Evolutionary conservation across 805 yeast genomes (phyloP), one percentile per base, ranked within the genome.

Genomic region (Yarrowia keelungensis): DNA sequence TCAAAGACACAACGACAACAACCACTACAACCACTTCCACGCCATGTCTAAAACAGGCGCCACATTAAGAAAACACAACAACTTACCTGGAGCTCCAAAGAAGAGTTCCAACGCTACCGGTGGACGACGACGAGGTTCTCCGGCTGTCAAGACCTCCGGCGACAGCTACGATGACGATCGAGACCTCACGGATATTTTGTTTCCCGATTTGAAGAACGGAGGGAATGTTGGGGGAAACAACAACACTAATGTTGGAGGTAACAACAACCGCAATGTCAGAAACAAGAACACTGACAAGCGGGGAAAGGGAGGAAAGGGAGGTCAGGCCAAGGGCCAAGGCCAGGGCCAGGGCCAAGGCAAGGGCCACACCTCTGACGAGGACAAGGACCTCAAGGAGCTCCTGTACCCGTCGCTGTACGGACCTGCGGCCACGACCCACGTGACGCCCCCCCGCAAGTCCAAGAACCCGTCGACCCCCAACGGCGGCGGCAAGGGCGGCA

Each of bases 391-490:
- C 26, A 69, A 71, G 58, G 61, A 69, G 64, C 69, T 74, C 38
- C 69, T 74, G 43, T 74, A 69, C 43, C 76, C 76, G 16, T 74
- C 73, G 35, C 36, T 74, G 22, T 73, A 69, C 69, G 73, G 74
- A 11, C 65, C 58, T 15, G 56, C 45, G 36, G 64, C 54, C 35
- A 42, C 58, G 53, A 67, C 53, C 19, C 50, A 32, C 11, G 51
- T 62, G 32, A 54, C 47, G 11, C 35, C 68, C 22, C 62, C 70
- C 14, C 36, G 51, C 11, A 51, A 35, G 32, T 16, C 16, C 58
- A 51, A 47, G 42, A 19, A 19, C 19, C 36, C 45, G 9, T 54
- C 61, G 4, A 56, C 38, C 3, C 39, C 62, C 12, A 42, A 39
- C 36, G 36, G 32, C n/a, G 32, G 32, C 11, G 12, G 32, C 14